Evolutionary conservation across 148 eudicot genomes (phyloP), one percentile per base, ranked within the genome.

Genomic region (Suaeda aralocaspica): DNA sequence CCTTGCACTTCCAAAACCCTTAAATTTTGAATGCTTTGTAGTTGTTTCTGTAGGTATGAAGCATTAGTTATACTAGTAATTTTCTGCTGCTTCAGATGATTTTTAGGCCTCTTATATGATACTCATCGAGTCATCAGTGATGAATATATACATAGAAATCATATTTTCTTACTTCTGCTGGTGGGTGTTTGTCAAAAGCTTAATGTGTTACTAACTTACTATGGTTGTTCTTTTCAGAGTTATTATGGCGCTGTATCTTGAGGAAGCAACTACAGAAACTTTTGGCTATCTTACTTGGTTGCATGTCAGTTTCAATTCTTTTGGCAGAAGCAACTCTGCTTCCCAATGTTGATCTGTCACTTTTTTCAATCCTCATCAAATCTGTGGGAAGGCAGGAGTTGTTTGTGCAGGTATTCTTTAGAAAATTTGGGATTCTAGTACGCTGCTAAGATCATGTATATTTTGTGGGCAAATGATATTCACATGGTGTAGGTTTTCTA

Each of bases 261-360:
- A 67, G 77, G 68, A 88, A 84, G 83, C 96, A 88, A 80, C 73
- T 93, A 57, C 74, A 90, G 64, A 88, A 79, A 80, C 79, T 87
- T 55, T 66, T 90, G 76, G 96, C 98, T 59, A 79, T 90, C 58
- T 28, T 88, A 74, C 98, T 93, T 88, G 90, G 96, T 69, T 90
- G 90, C 84, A 90, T 93, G 92, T 93, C 98, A 66, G 96, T 80
- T 70, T 90, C 98, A n/a, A 88, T 93, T 74, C 98, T 93, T 68
- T 78, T 93, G 81, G 98, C 98, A 21, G 98, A 93, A 84, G 98
- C 98, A 22, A 93, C 98, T 9, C 74, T 93, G 59, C 82, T 93
- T 69, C 90, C 92, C 19, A 83, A 82, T 76, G 91, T 93, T 82
- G 92, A 93, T 82, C 86, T 93, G 53, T 93, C 98, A 64, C 85